phyloP scores from a whole-genome alignment of 176 grass and related monocot species.

The Alloteropsis semialata region DNA sequence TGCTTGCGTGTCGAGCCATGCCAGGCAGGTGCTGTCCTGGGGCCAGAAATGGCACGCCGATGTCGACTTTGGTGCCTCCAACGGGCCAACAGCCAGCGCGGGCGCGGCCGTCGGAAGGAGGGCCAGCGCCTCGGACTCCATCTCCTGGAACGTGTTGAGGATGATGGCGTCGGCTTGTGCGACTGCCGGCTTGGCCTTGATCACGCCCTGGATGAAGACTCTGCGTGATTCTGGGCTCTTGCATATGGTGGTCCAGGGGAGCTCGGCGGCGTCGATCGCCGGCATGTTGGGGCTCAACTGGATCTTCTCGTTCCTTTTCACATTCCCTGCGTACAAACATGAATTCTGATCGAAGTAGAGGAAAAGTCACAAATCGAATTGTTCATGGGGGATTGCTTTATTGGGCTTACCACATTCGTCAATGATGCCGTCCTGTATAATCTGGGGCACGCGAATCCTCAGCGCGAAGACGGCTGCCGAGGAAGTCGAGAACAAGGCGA shows the following conservation, averaged over 20 bases:
- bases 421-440: slow-evolving; percentile 35
- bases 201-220: slow-evolving; percentile 6
- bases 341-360: no score
- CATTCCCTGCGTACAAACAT: no score
- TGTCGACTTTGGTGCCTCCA: neutral
- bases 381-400: no score
- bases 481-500: slow-evolving; percentile 26
- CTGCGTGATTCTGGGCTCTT: neutral
- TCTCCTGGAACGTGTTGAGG: slow-evolving; percentile 60
- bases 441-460: slow-evolving; percentile 21
- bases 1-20: slow-evolving; percentile 49
- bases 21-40: slow-evolving; percentile 26
- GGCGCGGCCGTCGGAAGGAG: slow-evolving; percentile 23
- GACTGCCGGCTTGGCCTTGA: neutral
- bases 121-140: slow-evolving; percentile 37
- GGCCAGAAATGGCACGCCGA: slow-evolving; percentile 37
- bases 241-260: slow-evolving; percentile 11
- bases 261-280: neutral
- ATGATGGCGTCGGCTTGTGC: slow-evolving; percentile 10
- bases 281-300: slow-evolving; percentile 31
- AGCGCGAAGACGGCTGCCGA: slow-evolving; percentile 28
- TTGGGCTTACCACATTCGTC: slow-evolving; percentile 16
- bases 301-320: slow-evolving; percentile 23
- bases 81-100: slow-evolving; percentile 43
- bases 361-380: no score